Evolutionary conservation across 2,329 filamentous ascomycete species (phyloP).

Genomic region (Neofusicoccum laricinum): DNA sequence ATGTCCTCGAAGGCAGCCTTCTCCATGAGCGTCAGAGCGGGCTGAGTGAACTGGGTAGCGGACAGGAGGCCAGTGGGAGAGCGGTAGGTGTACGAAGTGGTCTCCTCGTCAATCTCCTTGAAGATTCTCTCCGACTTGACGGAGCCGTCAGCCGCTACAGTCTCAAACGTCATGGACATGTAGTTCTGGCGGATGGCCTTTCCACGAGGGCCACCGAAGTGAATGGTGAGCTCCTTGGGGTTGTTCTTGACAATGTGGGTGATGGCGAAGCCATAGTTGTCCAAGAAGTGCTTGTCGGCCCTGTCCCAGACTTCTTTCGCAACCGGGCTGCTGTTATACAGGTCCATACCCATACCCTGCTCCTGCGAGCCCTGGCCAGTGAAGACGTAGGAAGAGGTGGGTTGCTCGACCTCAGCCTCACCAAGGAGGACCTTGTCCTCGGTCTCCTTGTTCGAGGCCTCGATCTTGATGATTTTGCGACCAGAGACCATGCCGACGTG

Average conservation of each 20-base stretch:
- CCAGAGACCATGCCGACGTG: conserved; percentile 97
- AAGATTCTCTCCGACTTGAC: conserved; percentile 99
- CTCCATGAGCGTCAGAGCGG: conserved; percentile 96
- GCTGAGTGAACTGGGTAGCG: conserved; percentile 97
- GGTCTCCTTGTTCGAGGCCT: conserved; percentile 90
- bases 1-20: conserved; percentile 99
- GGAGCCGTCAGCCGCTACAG: conserved; percentile 83
- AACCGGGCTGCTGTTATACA: conserved; percentile 89
- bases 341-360: conserved; percentile 99
- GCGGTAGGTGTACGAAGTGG: conserved; percentile 93
- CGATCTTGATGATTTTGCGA: conserved; percentile 99
- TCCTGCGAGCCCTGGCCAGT: conserved; percentile 98
- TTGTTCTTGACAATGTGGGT: conserved; percentile 99
- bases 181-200: conserved; percentile 99
- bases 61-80: conserved; percentile 93
- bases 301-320: conserved; percentile 91
- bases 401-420: conserved; percentile 97
- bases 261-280: conserved; percentile 96
- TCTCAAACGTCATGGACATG: conserved; percentile 99
- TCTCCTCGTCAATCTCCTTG: conserved; percentile 92
- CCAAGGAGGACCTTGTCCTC: conserved; percentile 95
- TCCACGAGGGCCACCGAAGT: conserved; percentile 94
- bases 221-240: conserved; percentile 95
- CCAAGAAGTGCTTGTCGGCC: conserved; percentile 95
- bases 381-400: conserved; percentile 94